Evolutionary conservation across 2,329 filamentous ascomycete genomes (phyloP), one percentile per base, ranked within the genome.

Genomic region (Aspergillus neoniger): DNA sequence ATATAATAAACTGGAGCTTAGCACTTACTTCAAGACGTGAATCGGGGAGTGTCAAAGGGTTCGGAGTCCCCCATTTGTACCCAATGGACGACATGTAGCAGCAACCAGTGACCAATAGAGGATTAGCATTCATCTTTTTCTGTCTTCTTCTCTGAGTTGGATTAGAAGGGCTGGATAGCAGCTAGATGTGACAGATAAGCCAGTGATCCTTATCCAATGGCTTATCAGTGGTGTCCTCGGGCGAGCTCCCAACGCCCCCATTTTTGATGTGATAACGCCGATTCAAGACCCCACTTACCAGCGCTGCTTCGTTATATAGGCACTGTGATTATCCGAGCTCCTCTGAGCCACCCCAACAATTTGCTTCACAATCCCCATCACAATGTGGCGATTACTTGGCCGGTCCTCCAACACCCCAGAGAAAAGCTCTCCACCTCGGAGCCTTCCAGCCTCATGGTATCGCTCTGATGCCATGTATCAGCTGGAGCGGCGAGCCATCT

Each of bases 391-490:
- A 36, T 17, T 61, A 14, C 39, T 61, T n/a, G 51, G 59, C 21
- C 47, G 17, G 9, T 23, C 49, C 17, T 23, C 51, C 15, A 12
- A 44, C 14, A 3, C 17, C 43, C 19, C 44, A 1, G 41, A 39
- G 21, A 28, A 55, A 25, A 39, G 12, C 25, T 15, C 53, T 23
- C 38, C 59, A 7, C 64, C 63, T 23, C 62, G 64, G 19, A 63
- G 61, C 19, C 59, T 70, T 0, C 69, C 68, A 2, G 63, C 67
- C 21, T 69, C 66, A 62, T 70, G 68, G 68, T 70, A 71, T 59
- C 64, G 63, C n/a, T 70, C 68, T 2, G 63, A 65, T 21, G 65
- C 63, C 2, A 63, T 71, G 57, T 69, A 69, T n/a, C 62, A 67
- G 49, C 63, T 70, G 3, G 69, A 71, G 39, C 61, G 68, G 9